These are phyloP conservation scores for Spatholobus suberectus DNA, from an alignment of 306 rosid species.

Conservation along the genomic window DNA sequence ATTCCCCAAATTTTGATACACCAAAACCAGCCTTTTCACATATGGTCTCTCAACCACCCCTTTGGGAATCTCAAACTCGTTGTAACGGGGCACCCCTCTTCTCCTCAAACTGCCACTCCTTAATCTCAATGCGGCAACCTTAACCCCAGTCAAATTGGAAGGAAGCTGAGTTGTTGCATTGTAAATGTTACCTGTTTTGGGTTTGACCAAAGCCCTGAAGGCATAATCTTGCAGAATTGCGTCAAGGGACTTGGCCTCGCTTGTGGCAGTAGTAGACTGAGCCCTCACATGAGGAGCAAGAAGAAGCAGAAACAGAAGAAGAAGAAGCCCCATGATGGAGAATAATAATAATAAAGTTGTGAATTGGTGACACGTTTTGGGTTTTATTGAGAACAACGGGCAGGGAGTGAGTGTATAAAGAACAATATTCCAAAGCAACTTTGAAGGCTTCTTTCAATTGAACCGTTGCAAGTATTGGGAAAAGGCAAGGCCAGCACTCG, in stretches of 20 bases:
- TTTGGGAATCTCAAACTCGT: constrained; percentile 58
- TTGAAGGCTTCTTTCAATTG: constrained; percentile 46
- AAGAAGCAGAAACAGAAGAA: constrained; percentile 47
- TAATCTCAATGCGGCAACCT: constrained; percentile 57
- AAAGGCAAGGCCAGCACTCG: not conserved
- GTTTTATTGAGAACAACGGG: constrained; percentile 38
- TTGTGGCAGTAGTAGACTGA: not conserved
- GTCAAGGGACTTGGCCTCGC: constrained; percentile 45
- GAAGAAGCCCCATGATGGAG: constrained; percentile 61
- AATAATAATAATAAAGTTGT: not conserved
- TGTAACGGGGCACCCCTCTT: constrained; percentile 53
- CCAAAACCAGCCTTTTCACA: constrained; percentile 78
- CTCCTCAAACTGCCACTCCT: constrained; percentile 80
- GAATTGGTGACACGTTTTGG: constrained; percentile 40
- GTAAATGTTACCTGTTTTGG: constrained; percentile 47
- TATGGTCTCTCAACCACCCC: constrained; percentile 61
- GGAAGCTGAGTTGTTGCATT: constrained; percentile 39
- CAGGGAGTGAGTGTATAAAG: constrained; percentile 39
- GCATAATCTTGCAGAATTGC: constrained; percentile 55
- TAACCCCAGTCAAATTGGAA: constrained; percentile 53
- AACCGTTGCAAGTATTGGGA: constrained; percentile 53
- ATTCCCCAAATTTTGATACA: constrained; percentile 77
- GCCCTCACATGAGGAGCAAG: constrained; percentile 43
- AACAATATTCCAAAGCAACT: constrained; percentile 55
- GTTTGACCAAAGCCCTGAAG: constrained; percentile 43